Evolutionary conservation across 305 asterid genomes (phyloP), one percentile per base, ranked within the genome.

Genomic region (Fraxinus xanthoxyloides): DNA sequence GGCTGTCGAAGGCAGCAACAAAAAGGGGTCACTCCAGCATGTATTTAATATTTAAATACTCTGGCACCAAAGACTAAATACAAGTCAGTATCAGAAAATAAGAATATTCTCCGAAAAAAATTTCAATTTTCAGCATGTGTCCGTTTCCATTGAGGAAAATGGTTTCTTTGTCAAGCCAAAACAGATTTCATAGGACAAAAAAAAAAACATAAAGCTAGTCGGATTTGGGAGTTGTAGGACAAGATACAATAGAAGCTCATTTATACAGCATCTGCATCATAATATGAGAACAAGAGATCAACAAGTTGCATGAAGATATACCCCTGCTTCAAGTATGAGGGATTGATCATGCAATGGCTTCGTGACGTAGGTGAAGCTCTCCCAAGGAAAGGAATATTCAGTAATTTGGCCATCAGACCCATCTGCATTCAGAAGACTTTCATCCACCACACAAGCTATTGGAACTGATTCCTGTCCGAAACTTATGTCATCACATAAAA

Each of bases 401-500:
- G 85, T 77, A 83, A 85, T 87, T 79, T 90, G 97, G 67, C 94
- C 97, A 86, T 92, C 96, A 80, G 87, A 79, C 79, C 91, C 99
- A 89, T 93, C 97, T 5, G 97, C 90, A 82, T 94, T 93, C 88
- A 96, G 87, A 79, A 96, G 92, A 88, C 84, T 90, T 83, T 97
- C 99, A 82, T 97, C 98, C 81, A 97, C 95, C 85, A 93, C 98
- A 86, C 99, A 97, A 81, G 96, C 91, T 84, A 95, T 87, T 43
- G 98, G 95, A 81, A 93, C 88, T 7, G 97, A 87, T 84, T 97
- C 99, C 87, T 88, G 93, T 61, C 96, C 98, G 75, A 94, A 94
- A 87, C 98, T 97, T 76, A 97, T 92, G 84, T 97, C 99, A 89
- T 97, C 98, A 73, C 98, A 97, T 82, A 97, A 84, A 80, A 93